Conservation (phyloP, 352 stramenopile genomes). For the Globisporangium paddicum region DNA sequence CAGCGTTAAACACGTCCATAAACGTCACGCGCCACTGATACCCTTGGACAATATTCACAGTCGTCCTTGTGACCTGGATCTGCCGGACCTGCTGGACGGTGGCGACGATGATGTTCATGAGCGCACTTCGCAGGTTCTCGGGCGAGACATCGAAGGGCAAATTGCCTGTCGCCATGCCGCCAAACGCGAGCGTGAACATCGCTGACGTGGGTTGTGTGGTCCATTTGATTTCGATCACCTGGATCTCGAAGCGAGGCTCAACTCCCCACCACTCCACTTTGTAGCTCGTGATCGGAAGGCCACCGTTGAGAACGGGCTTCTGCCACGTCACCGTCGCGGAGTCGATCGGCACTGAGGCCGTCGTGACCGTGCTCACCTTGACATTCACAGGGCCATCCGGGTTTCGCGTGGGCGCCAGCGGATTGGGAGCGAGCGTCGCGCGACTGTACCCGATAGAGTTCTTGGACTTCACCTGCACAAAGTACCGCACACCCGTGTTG, state of each 20-base stretch:
- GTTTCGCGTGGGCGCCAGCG: slow-evolving; percentile 47
- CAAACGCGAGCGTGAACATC: slow-evolving; percentile 76
- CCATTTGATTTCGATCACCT: slow-evolving; percentile 87
- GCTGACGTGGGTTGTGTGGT: slow-evolving; percentile 40
- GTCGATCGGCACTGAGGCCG: slow-evolving; percentile 42
- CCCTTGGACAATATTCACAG: slow-evolving; percentile 52
- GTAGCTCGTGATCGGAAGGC: slow-evolving; percentile 66
- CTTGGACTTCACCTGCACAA: slow-evolving; percentile 77
- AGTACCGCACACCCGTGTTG: slow-evolving; percentile 72
- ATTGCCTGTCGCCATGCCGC: slow-evolving; percentile 50
- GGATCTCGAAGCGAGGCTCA: slow-evolving; percentile 51
- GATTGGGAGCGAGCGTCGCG: slow-evolving; percentile 50
- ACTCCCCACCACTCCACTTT: slow-evolving; percentile 80
- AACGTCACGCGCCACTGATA: slow-evolving; percentile 84
- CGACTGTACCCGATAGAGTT: slow-evolving; percentile 67
- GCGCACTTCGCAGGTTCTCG: slow-evolving; percentile 74
- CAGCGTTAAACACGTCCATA: slow-evolving; percentile 27
- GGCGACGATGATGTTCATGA: slow-evolving; percentile 82
- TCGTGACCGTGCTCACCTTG: slow-evolving; percentile 49
- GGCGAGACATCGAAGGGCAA: slow-evolving; percentile 72
- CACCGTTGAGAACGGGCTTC: slow-evolving; percentile 47
- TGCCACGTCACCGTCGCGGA: slow-evolving; percentile 68
- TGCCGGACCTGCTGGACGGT: slow-evolving; percentile 25
- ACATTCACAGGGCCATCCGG: slow-evolving; percentile 48
- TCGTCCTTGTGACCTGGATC: slow-evolving; percentile 52